These are phyloP conservation scores for Xylariaceae sp. DNA, from an alignment of 2,329 filamentous ascomycete genomes.

Conservation along the genomic window DNA sequence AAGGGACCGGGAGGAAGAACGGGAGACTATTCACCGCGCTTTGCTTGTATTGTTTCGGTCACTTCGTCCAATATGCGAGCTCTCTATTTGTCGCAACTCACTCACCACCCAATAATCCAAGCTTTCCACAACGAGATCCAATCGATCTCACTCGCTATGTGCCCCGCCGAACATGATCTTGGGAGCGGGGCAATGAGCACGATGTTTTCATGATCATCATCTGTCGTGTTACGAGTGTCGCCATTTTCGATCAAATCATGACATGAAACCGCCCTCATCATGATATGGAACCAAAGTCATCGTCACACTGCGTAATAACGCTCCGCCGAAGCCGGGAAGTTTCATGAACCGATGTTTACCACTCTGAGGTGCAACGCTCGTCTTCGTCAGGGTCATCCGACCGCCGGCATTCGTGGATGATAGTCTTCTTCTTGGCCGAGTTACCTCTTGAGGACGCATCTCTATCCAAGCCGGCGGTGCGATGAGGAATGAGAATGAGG, in stretches of 20 bases:
- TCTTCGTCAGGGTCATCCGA: too few relatives aligned
- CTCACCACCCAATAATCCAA: not conserved
- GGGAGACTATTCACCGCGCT: too few relatives aligned
- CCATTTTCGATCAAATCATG: slow-evolving; percentile 48
- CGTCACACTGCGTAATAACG: not conserved
- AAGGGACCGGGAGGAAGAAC: not conserved
- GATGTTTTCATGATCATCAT: slow-evolving; percentile 41
- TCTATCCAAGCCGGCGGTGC: too few relatives aligned
- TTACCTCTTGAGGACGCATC: too few relatives aligned
- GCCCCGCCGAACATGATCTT: slow-evolving; percentile 41
- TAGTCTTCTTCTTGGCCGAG: too few relatives aligned
- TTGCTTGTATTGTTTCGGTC: too few relatives aligned
- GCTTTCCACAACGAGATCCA: not conserved
- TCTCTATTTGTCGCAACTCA: not conserved
- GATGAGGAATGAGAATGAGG: too few relatives aligned
- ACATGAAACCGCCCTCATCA: slow-evolving; percentile 46
- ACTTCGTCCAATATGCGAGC: not conserved
- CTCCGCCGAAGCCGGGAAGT: not conserved
- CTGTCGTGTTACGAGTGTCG: slow-evolving; percentile 44
- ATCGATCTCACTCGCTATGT: not conserved
- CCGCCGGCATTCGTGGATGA: too few relatives aligned
- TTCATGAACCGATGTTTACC: not conserved
- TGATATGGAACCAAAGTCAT: slow-evolving; percentile 41
- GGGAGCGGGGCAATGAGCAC: slow-evolving; percentile 39
- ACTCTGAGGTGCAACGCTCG: too few relatives aligned